These are phyloP conservation scores for Eucalyptus pumila DNA, from an alignment of 345 rosid species.

Conservation along the genomic window DNA sequence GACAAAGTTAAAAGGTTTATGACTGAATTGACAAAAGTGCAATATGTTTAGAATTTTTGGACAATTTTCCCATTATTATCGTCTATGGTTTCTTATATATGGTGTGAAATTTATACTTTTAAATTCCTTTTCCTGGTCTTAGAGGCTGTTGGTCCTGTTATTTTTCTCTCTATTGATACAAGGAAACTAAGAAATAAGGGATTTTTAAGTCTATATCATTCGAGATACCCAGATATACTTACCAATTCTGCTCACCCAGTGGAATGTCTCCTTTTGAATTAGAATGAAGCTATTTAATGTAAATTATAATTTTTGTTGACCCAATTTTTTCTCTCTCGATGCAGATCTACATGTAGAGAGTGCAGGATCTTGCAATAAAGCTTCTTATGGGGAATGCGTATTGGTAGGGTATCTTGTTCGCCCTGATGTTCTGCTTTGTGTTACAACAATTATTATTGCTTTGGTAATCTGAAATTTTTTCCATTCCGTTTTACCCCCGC, in stretches of 20 bases:
- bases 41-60: too few species aligned
- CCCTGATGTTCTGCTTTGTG: conserved; percentile 93
- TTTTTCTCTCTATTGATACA: conserved; percentile 86
- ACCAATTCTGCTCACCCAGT: conserved; percentile 95
- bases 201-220: conserved; percentile 90
- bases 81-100: neutral
- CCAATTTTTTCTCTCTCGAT: neutral
- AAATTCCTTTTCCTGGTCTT: conserved; percentile 45
- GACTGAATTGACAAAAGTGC: too few species aligned
- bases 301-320: neutral
- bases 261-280: conserved; percentile 23
- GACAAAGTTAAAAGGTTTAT: too few species aligned
- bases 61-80: conserved; percentile 30
- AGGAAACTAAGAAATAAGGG: conserved; percentile 94
- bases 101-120: neutral
- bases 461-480: conserved; percentile 32
- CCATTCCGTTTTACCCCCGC: neutral
- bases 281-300: neutral
- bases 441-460: conserved; percentile 93
- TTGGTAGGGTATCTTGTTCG: conserved; percentile 92
- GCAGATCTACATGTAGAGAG: conserved; percentile 47
- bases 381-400: conserved; percentile 94
- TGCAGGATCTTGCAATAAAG: conserved; percentile 94
- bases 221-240: conserved; percentile 89
- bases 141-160: conserved; percentile 92